Base-by-base conservation (phyloP, 2,329 filamentous ascomycete genomes). In the Pseudocercospora cruenta region DNA sequence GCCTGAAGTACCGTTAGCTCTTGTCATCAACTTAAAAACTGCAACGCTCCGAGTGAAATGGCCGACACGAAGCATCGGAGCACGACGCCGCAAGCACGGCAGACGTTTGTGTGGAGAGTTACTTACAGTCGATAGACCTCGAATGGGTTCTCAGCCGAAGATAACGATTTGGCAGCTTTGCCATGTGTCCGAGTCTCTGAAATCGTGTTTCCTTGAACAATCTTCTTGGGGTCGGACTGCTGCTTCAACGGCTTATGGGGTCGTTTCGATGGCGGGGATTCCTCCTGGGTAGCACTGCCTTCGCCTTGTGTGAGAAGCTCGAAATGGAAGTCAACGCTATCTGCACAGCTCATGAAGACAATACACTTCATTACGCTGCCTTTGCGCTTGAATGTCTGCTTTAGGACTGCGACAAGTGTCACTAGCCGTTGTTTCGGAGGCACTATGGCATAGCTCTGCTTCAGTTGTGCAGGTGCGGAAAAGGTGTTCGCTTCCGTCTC, bases 331-430 rank as follows among this genome's bases (percentile, higher is more conserved):
- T 99, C 93, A 66, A 98, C 95, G 1, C 93, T 95, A 78, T 99
- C 95, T 21, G 95, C 94, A 75, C 95, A 99, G 10, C 94, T 97
- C 58, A 99, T 91, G 81, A 99, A 99, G 39, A 99, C 85, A 67
- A 99, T 97, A 22, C 91, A 92, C 79, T 99, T 98, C 92, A 96
- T 97, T 19, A 96, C 91, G 1, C 92, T 93, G 0, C 93, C 94
- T 78, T 91, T 92, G 19, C 94, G 87, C 64, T 92, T 90, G 78
- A 99, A 98, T 0, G 93, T 89, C 19, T 93, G 89, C 77, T 94
- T 96, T 64, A 99, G 83, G 33, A 94, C 87, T 0, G 92, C 90
- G 26, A 93, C 88, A 21, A 99, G 85, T 0, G 94, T 94, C 2
- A 99, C 94, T 2, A 99, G 83, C 33, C 95, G 90, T 69, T 97